Base-by-base conservation (phyloP, 768 basidiomycete species). In the Strobilomyces confusus region DNA sequence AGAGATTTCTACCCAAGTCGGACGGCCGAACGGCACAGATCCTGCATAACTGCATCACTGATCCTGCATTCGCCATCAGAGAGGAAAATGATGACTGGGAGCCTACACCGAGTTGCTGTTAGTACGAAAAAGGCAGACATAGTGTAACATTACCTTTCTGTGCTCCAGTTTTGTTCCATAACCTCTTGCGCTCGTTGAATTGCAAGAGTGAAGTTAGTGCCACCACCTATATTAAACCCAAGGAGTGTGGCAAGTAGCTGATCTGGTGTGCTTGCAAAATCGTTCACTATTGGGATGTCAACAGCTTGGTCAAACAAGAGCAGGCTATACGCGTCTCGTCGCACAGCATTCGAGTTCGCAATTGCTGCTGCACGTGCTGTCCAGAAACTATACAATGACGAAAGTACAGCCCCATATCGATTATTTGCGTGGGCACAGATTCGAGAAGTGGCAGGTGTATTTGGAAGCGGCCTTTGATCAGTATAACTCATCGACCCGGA, bases 331-430 rank as follows among this genome's bases (percentile, higher is more conserved):
- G 83, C 72, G 54, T 84, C 84, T 29, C 74, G 66, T 23, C 79
- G 74, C 0, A 58, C 63, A 14, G 62, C 62, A 41, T 67, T 66
- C 6, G 61, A 50, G 26, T 40, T 52, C 2, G 58, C 30, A 53
- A 74, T 46, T 3, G 76, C 75, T 14, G 72, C 66, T 12, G 74
- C 70, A 4, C 83, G 75, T 0, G 84, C 75, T 14, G 67, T 55
- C 83, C 83, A 86, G 62, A 85, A 85, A 15, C 70, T 69, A 49
- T 81, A 63, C 9, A 84, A 58, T 0, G 83, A 77, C 0, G 81
- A 79, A 37, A 77, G 79, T 0, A 83, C 84, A 1, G 83, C 81
- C 0, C 83, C 83, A 17, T 83, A 72, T 29, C 83, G 68, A 55
- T 85, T 78, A 52, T 80, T 63, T 37, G 70, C 67, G 0, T 49